Percentiles rank a stretch among this genome's conserved stretches.
Conservation (phyloP, 306 rosid genomes). For the Neltuma alba region DNA sequence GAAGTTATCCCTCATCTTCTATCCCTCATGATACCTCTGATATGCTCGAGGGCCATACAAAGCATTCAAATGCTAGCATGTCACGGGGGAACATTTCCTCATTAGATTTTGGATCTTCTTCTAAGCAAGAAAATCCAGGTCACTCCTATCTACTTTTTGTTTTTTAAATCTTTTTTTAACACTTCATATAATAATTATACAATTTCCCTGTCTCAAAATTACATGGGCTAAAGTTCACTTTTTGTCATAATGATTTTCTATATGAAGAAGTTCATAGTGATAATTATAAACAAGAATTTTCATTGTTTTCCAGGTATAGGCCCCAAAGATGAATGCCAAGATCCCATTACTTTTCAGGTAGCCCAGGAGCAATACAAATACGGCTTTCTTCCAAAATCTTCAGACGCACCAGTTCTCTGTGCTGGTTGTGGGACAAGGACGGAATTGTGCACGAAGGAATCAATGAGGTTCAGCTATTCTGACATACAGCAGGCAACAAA, state of each 20-base stretch:
- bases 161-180: no score
- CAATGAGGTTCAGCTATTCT: neutral
- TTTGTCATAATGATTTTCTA: neutral
- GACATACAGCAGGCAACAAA: neutral
- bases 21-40: slow-evolving; percentile 42
- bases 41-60: slow-evolving; percentile 28
- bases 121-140: slow-evolving; percentile 66
- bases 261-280: neutral
- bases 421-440: slow-evolving; percentile 1
- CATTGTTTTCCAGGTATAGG: neutral
- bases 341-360: neutral
- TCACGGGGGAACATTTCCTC: slow-evolving; percentile 35
- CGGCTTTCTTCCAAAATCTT: neutral
- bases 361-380: neutral
- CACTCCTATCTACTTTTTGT: neutral
- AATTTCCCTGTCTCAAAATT: no score
- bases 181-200: no score
- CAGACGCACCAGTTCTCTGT: neutral
- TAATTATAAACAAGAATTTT: neutral
- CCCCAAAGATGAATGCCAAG: neutral
- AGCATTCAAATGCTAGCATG: slow-evolving; percentile 38
- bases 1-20: slow-evolving; percentile 35
- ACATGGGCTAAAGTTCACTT: neutral
- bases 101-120: slow-evolving; percentile 40
- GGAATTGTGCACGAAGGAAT: neutral